Conservation (phyloP, 495 filamentous ascomycete species). For the Penicillium riverlandense region DNA sequence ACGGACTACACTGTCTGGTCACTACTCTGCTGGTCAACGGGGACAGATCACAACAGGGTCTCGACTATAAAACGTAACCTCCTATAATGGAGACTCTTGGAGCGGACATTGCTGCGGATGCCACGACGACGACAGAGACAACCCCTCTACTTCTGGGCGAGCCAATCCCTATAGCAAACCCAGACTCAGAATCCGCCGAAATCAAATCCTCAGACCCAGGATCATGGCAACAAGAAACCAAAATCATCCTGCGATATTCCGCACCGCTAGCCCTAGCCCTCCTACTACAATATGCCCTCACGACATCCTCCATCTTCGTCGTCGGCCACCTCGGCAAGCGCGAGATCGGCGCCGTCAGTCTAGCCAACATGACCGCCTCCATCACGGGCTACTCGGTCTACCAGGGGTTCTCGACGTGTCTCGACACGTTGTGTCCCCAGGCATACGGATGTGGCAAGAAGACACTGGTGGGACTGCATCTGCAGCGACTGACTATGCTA, state of each 20-base stretch:
- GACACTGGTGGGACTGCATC: conserved; percentile 60
- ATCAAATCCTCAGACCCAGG: too few relatives aligned
- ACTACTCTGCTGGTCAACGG: too few relatives aligned
- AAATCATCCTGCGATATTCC: conserved; percentile 41
- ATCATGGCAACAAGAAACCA: conserved; percentile 8
- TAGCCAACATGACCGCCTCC: conserved; percentile 66
- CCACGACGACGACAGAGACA: too few relatives aligned
- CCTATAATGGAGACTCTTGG: too few relatives aligned
- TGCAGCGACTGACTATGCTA: conserved; percentile 65
- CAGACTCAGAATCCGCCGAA: too few relatives aligned
- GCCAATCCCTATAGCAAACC: too few relatives aligned
- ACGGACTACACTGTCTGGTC: too few relatives aligned
- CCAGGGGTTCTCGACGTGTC: conserved; percentile 60
- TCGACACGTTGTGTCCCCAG: conserved; percentile 70
- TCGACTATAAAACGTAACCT: too few relatives aligned
- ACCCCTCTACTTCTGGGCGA: too few relatives aligned
- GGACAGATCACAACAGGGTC: too few relatives aligned
- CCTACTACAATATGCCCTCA: conserved; percentile 65
- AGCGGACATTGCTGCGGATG: too few relatives aligned
- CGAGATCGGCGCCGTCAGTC: conserved; percentile 57
- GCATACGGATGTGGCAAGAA: conserved; percentile 66
- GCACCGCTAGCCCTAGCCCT: conserved; percentile 61
- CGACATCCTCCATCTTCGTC: conserved; percentile 59
- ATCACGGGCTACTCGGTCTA: conserved; percentile 67
- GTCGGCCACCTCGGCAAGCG: conserved; percentile 56